These are phyloP conservation scores for Globisporangium lucens DNA, from an alignment of 352 stramenopile species.

Conservation along the genomic window DNA sequence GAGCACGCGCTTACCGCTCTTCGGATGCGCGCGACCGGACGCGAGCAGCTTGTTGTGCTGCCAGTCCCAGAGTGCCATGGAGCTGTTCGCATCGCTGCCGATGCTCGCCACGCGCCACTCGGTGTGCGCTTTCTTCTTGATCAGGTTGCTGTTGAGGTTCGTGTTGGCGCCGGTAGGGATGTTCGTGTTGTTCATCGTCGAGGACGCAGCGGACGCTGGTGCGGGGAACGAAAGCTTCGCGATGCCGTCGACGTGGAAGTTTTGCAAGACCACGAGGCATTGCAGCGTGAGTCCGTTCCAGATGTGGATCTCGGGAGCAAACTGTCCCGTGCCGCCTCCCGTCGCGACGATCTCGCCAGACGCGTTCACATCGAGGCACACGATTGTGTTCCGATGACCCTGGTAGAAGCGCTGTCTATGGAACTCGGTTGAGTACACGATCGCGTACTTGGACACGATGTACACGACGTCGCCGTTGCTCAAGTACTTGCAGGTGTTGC, in stretches of 20 bases:
- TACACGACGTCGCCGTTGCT: constrained; percentile 63
- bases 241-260: constrained; percentile 59
- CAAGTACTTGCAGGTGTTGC: constrained; percentile 53
- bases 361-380: constrained; percentile 58
- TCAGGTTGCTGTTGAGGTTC: constrained; percentile 38
- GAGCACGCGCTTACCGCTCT: constrained; percentile 37
- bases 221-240: constrained; percentile 54
- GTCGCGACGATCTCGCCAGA: constrained; percentile 66
- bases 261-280: constrained; percentile 63
- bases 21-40: constrained; percentile 43
- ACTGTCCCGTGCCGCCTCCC: constrained; percentile 25
- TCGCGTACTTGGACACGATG: constrained; percentile 67
- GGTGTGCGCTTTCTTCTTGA: constrained; percentile 55
- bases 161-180: constrained; percentile 23
- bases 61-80: constrained; percentile 85
- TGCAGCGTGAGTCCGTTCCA: constrained; percentile 64
- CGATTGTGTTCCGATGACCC: constrained; percentile 54
- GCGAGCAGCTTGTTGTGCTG: constrained; percentile 53
- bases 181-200: constrained; percentile 31
- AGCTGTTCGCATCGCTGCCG: constrained; percentile 51
- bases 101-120: constrained; percentile 61
- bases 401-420: constrained; percentile 77
- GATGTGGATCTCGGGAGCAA: constrained; percentile 57
- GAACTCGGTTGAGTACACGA: constrained; percentile 57
- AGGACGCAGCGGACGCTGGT: constrained; percentile 40